Percentiles rank a stretch among this genome's conserved stretches.
Conservation (phyloP, 1,139 yeast genomes). For the Kodamaea sp. region DNA sequence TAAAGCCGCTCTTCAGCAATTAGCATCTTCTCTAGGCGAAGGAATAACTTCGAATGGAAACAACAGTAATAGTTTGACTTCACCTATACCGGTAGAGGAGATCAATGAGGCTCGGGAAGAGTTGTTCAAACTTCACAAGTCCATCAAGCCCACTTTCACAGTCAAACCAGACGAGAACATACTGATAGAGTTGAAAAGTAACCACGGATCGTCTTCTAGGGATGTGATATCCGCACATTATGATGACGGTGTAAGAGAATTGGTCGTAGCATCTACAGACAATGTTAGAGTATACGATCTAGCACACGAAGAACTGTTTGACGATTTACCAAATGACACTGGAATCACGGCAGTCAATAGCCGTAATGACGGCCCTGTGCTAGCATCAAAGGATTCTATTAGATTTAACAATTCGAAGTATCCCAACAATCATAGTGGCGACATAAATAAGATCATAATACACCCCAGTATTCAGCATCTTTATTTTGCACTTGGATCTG, state of each 20-base stretch:
- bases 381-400: constrained; percentile 19
- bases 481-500: constrained; percentile 28
- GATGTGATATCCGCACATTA: constrained; percentile 15
- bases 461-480: constrained; percentile 37
- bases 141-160: constrained; percentile 39
- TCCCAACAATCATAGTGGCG: constrained; percentile 4
- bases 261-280: constrained; percentile 15
- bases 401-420: constrained; percentile 15
- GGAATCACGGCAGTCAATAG: constrained; percentile 4
- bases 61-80: neutral
- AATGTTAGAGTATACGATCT: constrained; percentile 6
- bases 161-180: constrained; percentile 19
- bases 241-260: constrained; percentile 15
- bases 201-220: constrained; percentile 15
- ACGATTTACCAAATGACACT: neutral
- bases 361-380: constrained; percentile 15
- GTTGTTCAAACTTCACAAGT: constrained; percentile 45
- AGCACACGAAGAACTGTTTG: constrained; percentile 1
- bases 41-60: neutral
- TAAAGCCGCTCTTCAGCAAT: constrained; percentile 53
- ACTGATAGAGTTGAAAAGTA: constrained; percentile 9
- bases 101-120: constrained; percentile 37
- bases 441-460: constrained; percentile 23
- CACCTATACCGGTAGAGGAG: constrained; percentile 20
- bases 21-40: constrained; percentile 28